Evolutionary conservation across 1,284 basidiomycete genomes (phyloP).

Genomic region (Xerocomus minutiporus): DNA sequence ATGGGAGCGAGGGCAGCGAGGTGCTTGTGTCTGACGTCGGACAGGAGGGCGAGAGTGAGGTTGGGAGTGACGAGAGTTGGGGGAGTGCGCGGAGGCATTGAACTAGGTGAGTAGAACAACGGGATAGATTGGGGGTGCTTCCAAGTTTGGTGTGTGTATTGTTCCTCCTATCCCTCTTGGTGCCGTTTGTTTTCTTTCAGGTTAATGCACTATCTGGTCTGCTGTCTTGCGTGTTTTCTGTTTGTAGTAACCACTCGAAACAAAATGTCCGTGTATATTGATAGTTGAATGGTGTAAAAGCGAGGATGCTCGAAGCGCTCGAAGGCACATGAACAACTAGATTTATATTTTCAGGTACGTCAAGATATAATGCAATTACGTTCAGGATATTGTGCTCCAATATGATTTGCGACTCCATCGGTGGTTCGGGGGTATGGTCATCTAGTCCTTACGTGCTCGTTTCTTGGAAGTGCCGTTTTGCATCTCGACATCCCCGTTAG

Average conservation of each 20-base stretch:
- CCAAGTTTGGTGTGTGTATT: not conserved
- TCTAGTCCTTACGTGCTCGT: conserved; percentile 24
- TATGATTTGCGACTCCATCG: conserved; percentile 1
- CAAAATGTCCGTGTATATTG: not conserved
- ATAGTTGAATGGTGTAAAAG: not conserved
- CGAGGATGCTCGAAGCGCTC: not conserved
- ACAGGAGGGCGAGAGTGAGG: conserved; percentile 23
- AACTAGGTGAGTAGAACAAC: not conserved
- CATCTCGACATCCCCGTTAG: conserved; percentile 27
- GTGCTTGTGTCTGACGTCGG: conserved; percentile 14
- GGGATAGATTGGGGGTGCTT: not conserved
- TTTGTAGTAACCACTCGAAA: not conserved
- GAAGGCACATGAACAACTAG: no score
- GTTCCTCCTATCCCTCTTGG: not conserved
- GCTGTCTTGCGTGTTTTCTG: not conserved
- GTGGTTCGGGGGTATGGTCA: not conserved
- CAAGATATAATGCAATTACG: not conserved
- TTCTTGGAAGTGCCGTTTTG: conserved; percentile 32
- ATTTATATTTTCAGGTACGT: not conserved
- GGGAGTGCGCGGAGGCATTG: conserved; percentile 23
- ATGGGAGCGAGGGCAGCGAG: conserved; percentile 22
- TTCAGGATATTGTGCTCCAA: not conserved
- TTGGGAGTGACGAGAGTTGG: conserved; percentile 28
- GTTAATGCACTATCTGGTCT: not conserved
- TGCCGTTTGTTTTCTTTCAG: not conserved